Conservation (phyloP, 2,329 filamentous ascomycete species). For the Fusarium nygamai region DNA sequence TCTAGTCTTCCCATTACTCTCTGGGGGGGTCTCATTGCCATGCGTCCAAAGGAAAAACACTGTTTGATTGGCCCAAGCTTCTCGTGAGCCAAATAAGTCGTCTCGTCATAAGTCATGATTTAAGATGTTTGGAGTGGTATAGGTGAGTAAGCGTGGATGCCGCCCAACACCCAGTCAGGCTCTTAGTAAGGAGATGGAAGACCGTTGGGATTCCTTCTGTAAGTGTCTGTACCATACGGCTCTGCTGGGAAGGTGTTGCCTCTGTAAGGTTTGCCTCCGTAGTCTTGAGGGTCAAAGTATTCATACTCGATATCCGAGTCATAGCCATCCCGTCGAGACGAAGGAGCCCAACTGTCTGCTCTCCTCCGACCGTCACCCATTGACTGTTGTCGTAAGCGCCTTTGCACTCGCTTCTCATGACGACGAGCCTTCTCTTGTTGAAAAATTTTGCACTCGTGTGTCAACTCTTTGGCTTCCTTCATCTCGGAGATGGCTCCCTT, state of each 20-base stretch:
- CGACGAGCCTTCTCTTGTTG: slow-evolving; percentile 59
- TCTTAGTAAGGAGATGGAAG: slow-evolving; percentile 49
- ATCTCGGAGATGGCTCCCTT: slow-evolving; percentile 66
- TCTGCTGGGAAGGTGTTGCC: slow-evolving; percentile 31
- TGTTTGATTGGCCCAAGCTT: slow-evolving; percentile 21
- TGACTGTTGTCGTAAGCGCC: slow-evolving; percentile 39
- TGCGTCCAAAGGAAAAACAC: slow-evolving; percentile 7
- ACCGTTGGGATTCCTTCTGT: slow-evolving; percentile 31
- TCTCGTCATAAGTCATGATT: slow-evolving; percentile 43
- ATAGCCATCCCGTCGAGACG: slow-evolving; percentile 53
- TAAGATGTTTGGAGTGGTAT: slow-evolving; percentile 7
- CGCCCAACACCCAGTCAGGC: background rate
- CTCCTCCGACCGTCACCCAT: slow-evolving; percentile 51
- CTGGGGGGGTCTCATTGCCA: slow-evolving; percentile 2
- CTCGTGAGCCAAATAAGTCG: slow-evolving; percentile 25
- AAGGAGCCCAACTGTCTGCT: slow-evolving; percentile 57
- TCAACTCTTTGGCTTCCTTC: slow-evolving; percentile 63
- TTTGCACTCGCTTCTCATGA: slow-evolving; percentile 59
- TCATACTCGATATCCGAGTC: slow-evolving; percentile 52
- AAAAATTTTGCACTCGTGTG: slow-evolving; percentile 60
- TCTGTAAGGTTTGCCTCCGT: slow-evolving; percentile 49
- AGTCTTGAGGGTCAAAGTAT: slow-evolving; percentile 55
- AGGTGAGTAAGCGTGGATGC: background rate
- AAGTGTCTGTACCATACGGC: slow-evolving; percentile 28
- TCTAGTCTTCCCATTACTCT: background rate